Evolutionary conservation across 2,329 filamentous ascomycete species (phyloP), one percentile per base, ranked within the genome.

Genomic region (Fusarium musae): DNA sequence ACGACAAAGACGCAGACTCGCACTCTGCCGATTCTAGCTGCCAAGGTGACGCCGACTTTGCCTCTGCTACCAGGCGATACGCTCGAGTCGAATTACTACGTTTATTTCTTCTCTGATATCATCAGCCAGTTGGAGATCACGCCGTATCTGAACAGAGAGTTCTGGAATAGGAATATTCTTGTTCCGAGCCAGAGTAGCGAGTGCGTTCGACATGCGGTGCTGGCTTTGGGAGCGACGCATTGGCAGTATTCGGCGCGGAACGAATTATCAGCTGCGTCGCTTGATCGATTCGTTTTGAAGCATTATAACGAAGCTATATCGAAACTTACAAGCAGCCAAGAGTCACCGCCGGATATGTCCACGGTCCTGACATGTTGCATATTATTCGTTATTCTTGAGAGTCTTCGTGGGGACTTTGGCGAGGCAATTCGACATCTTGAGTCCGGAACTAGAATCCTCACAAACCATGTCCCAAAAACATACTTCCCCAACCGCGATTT

Each of bases 381-480:
- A 5, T 32, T 66, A 2, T 66, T 66, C 26, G 44, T 66, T 3
- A 40, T 66, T 11, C 23, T 66, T 0, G 64, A 66, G 6, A 66
- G 64, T 43, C 64, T 66, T 3, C 62, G 64, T 1, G 64, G 64
- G 3, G 52, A 66, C 4, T 66, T 66, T 16, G 30, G 30, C 16
- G 64, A 66, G n/a, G 64, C 64, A 30, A 8, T 66, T 21, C 50
- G 52, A 12, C 64, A 66, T n/a, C 64, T 66, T 3, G 64, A 66
- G 28, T 52, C 64, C 1, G 64, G 64, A 1, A 60, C 49, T 10
- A 59, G 40, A 11, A 66, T 66, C 9, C 39, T 66, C 1, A 26
- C 64, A 3, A 66, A 42, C 13, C 39, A 66, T 21, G 26, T 7
- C 2, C 64, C 64, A 9, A 59, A 36, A 2, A 19, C 32, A 5